Evolutionary conservation across 768 basidiomycete genomes (phyloP), one percentile per base, ranked within the genome.

Genomic region (Russula brevipes): DNA sequence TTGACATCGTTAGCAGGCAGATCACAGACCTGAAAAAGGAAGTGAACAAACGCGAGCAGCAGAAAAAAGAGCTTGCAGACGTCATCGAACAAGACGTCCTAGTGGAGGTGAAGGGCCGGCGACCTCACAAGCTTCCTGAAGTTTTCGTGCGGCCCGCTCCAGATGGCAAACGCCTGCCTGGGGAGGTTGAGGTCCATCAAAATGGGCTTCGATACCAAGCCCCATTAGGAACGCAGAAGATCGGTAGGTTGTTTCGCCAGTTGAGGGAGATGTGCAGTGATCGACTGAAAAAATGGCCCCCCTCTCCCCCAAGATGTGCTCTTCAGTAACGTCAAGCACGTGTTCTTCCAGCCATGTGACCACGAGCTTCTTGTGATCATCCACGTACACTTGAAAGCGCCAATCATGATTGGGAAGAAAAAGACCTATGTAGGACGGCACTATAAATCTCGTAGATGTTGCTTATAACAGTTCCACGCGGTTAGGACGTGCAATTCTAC

Each of bases 281-380:
- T 19, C 11, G 50, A 35, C 39, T 35, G 19, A 63, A 65, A 39
- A 24, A 24, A 24, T 24, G 24, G 24, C 24, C 24, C 24, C 24
- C 24, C 24, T 56, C 16, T 24, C 12, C 54, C 39, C 70, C 16
- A 63, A 96, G 96, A 99, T 73, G 81, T 99, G 12, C 79, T 98
- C 10, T 99, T 98, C 78, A 88, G 85, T 77, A 99, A 99, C 73
- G 88, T 99, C 79, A 97, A 96, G 74, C 96, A 99, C 75, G 80
- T 98, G 10, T 97, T 98, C 78, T 98, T 99, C 84, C 97, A 99
- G 72, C 96, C 97, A 2, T 98, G 96, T 70, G 97, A 99, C 67
- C 87, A 92, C 68, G 97, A 99, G 73, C 78, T 98, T 19, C 81
- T 98, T 57, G 95, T 97, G 59, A 88, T 99, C 65, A 85, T 97